Percentiles rank a stretch among this genome's conserved stretches.
Evolutionary conservation across 306 rosid species (phyloP).

Genomic region (Cucumis melo): DNA sequence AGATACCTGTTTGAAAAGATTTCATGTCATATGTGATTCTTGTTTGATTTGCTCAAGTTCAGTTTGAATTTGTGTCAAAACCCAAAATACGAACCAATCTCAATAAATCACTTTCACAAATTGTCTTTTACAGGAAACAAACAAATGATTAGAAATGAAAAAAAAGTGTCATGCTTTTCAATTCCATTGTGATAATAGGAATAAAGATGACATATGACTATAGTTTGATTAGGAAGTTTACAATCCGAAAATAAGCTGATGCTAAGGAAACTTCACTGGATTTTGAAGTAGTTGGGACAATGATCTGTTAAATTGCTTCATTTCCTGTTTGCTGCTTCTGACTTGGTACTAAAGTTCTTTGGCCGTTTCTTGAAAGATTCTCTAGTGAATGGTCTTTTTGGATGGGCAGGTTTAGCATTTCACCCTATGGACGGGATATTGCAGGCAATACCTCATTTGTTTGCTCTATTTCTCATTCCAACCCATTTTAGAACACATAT

Average conservation of each 20-base stretch:
- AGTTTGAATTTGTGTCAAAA: not conserved
- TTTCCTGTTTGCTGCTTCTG: not conserved
- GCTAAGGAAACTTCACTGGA: not conserved
- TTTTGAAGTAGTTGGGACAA: not conserved
- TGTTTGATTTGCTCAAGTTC: not conserved
- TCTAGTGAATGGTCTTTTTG: not conserved
- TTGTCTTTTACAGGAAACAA: not conserved
- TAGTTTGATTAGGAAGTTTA: not conserved
- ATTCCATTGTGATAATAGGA: not conserved
- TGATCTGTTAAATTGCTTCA: not conserved
- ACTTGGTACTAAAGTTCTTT: not conserved
- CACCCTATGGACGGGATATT: constrained; percentile 91
- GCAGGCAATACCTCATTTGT: constrained; percentile 69
- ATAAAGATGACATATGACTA: not conserved
- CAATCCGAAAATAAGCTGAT: not conserved
- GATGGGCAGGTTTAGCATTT: constrained; percentile 78
- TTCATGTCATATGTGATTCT: not conserved
- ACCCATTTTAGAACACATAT: constrained; percentile 62
- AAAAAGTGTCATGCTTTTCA: not conserved
- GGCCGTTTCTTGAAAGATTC: not conserved
- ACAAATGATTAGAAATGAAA: not conserved
- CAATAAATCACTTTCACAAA: not conserved
- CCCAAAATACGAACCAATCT: not conserved
- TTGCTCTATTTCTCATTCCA: constrained; percentile 56
- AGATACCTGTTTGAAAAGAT: not conserved